These are phyloP conservation scores for Botrytis fabae DNA, from an alignment of 2,329 filamentous ascomycete species.

Conservation along the genomic window DNA sequence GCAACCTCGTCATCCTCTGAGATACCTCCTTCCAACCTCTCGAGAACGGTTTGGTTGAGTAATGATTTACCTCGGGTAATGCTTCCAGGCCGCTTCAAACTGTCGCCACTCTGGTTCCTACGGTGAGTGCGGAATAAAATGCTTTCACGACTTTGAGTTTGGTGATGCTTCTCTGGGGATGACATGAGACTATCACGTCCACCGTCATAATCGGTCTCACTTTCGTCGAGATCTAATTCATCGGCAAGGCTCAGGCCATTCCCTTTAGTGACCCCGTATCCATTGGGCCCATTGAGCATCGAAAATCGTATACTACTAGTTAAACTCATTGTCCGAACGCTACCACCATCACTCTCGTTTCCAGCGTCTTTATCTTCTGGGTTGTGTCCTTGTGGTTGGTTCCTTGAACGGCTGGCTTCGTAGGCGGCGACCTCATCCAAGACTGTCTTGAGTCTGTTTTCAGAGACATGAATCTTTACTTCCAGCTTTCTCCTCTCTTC, in stretches of 20 bases:
- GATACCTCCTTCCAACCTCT: slow-evolving; percentile 54
- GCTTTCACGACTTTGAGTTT: slow-evolving; percentile 60
- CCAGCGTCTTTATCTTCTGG: slow-evolving; percentile 59
- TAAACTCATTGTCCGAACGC: slow-evolving; percentile 72
- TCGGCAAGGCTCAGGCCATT: slow-evolving; percentile 82
- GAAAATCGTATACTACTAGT: slow-evolving; percentile 74
- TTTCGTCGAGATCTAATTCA: slow-evolving; percentile 79
- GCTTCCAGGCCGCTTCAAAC: slow-evolving; percentile 56
- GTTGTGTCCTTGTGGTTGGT: slow-evolving; percentile 57
- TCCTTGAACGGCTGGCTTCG: slow-evolving; percentile 55
- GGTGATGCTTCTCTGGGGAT: slow-evolving; percentile 47
- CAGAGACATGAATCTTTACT: slow-evolving; percentile 84
- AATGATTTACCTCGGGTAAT: slow-evolving; percentile 54
- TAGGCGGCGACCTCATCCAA: slow-evolving; percentile 81
- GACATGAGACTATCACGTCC: slow-evolving; percentile 64
- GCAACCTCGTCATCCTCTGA: slow-evolving; percentile 51
- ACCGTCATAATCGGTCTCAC: slow-evolving; percentile 69
- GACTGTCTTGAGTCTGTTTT: slow-evolving; percentile 78
- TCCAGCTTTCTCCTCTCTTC: slow-evolving; percentile 80
- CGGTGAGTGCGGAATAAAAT: slow-evolving; percentile 51
- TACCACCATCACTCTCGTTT: slow-evolving; percentile 66
- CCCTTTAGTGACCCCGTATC: slow-evolving; percentile 53
- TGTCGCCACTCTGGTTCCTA: slow-evolving; percentile 60
- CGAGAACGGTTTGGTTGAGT: slow-evolving; percentile 56
- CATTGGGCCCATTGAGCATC: slow-evolving; percentile 57